These are phyloP conservation scores for Irpex sp. DNA, from an alignment of 1,284 basidiomycete genomes.

Conservation along the genomic window DNA sequence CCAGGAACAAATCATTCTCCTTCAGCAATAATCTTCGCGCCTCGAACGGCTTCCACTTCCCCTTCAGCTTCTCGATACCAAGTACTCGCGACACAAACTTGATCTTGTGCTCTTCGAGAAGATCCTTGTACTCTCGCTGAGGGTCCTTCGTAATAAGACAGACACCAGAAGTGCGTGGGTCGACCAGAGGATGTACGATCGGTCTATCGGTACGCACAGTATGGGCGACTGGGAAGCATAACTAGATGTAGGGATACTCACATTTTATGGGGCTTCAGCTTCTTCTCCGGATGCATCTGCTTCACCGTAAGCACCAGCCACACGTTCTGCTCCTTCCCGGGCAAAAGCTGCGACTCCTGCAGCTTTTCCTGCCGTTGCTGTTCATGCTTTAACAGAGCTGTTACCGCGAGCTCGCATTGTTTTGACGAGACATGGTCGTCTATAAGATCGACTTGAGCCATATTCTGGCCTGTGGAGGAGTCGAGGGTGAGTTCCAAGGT, in stretches of 20 bases:
- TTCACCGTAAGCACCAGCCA: constrained; percentile 87
- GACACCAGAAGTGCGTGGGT: constrained; percentile 71
- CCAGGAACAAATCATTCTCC: constrained; percentile 90
- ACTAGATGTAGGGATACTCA: constrained; percentile 35
- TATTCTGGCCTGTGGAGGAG: constrained; percentile 15
- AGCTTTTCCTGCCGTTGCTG: constrained; percentile 56
- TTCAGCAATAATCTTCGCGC: constrained; percentile 80
- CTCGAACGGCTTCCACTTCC: constrained; percentile 92
- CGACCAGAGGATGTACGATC: constrained; percentile 77
- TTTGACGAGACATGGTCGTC: constrained; percentile 61
- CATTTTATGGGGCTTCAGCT: constrained; percentile 82
- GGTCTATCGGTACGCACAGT: constrained; percentile 39
- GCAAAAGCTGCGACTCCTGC: constrained; percentile 74
- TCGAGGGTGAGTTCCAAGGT: neutral
- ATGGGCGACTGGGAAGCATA: neutral
- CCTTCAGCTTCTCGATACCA: constrained; percentile 83
- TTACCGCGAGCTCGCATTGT: constrained; percentile 77
- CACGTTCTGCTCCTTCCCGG: constrained; percentile 73
- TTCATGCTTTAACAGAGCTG: constrained; percentile 69
- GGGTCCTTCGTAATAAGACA: constrained; percentile 96
- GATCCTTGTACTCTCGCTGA: constrained; percentile 92
- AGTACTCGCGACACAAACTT: constrained; percentile 92
- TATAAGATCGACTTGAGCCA: constrained; percentile 50
- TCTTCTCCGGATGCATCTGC: constrained; percentile 68
- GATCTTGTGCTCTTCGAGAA: constrained; percentile 73